Evolutionary conservation across 306 rosid species (phyloP), one percentile per base, ranked within the genome.

Genomic region (Trifolium dubium): DNA sequence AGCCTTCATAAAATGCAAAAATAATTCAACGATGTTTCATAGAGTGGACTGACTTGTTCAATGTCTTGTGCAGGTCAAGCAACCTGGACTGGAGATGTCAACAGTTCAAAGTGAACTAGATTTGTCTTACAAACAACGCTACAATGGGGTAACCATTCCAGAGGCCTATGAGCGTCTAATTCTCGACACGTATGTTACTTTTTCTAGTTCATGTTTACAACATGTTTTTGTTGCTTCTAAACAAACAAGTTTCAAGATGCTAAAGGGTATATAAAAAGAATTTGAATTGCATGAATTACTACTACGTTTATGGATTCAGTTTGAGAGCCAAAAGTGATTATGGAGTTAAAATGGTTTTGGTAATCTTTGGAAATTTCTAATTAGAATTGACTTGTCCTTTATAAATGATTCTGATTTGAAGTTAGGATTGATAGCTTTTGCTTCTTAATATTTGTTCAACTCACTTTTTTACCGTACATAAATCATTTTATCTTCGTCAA

Each of bases 161-260:
- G 99, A 89, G 88, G 98, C 99, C 55, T 94, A 94, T 18, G 99
- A 94, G 79, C 97, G 99, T 67, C 90, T 94, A 76, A 94, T 92
- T 77, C 99, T 94, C 3, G 99, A 94, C 81, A 92, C 98, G 99
- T 92, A 94, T 4, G 91, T 31, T 83, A 55, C 69, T 81, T 61
- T 51, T 41, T 51, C 41, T 54, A 31, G 67, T 51, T 18, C 54
- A 37, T 71, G 70, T 56, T 43, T 74, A 3, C 34, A 56, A 43
- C 80, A 35, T 53, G 54, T 69, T 54, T 46, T 5, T 56, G 37
- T 67, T 58, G 29, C 18, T 71, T 56, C 39, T 65, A 54, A 11
- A 73, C 67, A 28, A 9, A 35, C 15, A 51, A 10, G 49, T 46
- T 19, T 19, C 53, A 65, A n/a, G 30, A 43, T 53, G 30, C 64